Conservation (phyloP, 2,329 filamentous ascomycete species). For the Ceratocystis cacaofunesta region DNA sequence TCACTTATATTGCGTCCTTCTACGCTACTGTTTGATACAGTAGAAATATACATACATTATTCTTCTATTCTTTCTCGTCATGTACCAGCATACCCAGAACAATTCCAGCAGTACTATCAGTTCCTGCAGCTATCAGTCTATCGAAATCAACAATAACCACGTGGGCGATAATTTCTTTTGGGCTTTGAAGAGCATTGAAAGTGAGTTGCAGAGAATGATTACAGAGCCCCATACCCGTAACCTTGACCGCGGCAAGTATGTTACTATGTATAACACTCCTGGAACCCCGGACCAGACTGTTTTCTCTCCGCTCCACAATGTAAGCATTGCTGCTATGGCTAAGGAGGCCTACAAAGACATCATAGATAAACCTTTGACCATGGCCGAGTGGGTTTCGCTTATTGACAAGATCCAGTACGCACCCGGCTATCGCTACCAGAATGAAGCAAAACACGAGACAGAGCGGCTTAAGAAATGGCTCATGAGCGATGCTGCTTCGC, state of each 20-base stretch:
- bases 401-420: conserved; percentile 3
- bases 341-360: conserved; percentile 6
- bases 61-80: background rate
- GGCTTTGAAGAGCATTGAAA: background rate
- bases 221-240: background rate
- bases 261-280: background rate
- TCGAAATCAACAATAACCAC: background rate
- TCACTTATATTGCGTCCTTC: background rate
- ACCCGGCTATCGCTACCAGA: conserved; percentile 7
- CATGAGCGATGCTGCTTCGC: background rate
- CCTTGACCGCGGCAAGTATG: background rate
- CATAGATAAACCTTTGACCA: background rate
- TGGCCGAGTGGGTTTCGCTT: conserved; percentile 7
- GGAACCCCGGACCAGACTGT: background rate
- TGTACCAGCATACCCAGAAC: background rate
- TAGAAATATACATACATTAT: background rate
- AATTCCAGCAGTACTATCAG: background rate
- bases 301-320: background rate
- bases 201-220: background rate
- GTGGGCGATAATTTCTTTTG: background rate
- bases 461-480: conserved; percentile 1
- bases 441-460: background rate
- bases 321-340: background rate
- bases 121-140: background rate
- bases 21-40: conserved; percentile 6